A percentile compares a stretch with the other conserved stretches of the same genome.
Conservation (phyloP, 495 filamentous ascomycete genomes). For the Trichoderma asperelloides region DNA sequence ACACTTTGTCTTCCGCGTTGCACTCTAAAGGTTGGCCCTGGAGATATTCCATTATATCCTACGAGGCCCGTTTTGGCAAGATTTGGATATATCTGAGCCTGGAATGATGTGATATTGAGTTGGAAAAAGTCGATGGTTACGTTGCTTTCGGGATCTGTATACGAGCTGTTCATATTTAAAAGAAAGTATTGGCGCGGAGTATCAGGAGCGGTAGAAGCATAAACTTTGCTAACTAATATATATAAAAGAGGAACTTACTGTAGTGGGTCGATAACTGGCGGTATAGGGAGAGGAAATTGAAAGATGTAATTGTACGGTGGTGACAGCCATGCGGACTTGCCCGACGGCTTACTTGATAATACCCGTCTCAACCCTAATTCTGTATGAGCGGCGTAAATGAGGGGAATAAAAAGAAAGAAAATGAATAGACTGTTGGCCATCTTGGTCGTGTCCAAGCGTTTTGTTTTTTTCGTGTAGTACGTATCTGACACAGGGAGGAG, state of each 20-base stretch:
- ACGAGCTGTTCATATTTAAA: background rate
- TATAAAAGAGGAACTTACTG: constrained; percentile 19
- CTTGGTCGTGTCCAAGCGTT: background rate
- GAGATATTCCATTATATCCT: constrained; percentile 36
- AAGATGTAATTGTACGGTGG: constrained; percentile 35
- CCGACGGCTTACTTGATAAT: background rate
- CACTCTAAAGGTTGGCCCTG: constrained; percentile 34
- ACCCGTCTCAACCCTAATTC: background rate
- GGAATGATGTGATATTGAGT: constrained; percentile 27
- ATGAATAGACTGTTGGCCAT: background rate
- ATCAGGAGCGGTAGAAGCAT: background rate
- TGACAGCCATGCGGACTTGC: background rate
- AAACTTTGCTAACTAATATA: background rate
- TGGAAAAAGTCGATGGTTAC: constrained; percentile 30
- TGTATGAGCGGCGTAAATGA: background rate
- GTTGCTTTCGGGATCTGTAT: background rate
- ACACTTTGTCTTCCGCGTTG: constrained; percentile 30
- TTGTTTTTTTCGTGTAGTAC: no score
- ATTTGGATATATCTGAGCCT: constrained; percentile 29
- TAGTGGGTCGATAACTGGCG: constrained; percentile 33
- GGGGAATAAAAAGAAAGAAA: background rate
- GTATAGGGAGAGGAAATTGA: constrained; percentile 38
- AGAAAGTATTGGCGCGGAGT: background rate
- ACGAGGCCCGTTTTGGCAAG: constrained; percentile 28
- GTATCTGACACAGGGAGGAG: no score